Evolutionary conservation across 805 yeast genomes (phyloP).

Genomic region (Geotrichum ghanense): DNA sequence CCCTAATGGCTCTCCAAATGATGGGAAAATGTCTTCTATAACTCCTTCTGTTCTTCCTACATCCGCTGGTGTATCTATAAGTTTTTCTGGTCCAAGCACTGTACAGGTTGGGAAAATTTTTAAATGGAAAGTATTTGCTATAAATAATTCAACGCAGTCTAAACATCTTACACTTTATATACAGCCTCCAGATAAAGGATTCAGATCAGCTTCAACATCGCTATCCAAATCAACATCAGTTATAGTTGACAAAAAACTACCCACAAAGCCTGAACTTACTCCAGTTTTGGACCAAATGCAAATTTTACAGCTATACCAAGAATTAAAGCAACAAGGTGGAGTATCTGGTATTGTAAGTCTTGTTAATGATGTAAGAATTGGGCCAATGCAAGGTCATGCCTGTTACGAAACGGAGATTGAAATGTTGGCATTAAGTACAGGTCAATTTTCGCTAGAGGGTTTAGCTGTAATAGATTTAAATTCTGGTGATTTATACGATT

Average conservation of each 20-base stretch:
- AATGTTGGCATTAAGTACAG: constrained; percentile 51
- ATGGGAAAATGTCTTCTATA: too few relatives aligned
- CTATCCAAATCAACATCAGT: not conserved
- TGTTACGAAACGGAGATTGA: constrained; percentile 54
- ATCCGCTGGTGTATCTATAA: constrained; percentile 32
- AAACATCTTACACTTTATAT: constrained; percentile 42
- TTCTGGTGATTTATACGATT: constrained; percentile 58
- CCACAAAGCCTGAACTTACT: not conserved
- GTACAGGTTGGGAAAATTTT: constrained; percentile 49
- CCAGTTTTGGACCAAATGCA: not conserved
- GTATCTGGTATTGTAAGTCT: constrained; percentile 51
- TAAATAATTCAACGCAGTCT: constrained; percentile 43
- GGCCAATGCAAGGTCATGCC: constrained; percentile 47
- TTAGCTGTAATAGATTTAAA: constrained; percentile 50
- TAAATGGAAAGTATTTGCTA: constrained; percentile 54
- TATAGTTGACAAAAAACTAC: not conserved
- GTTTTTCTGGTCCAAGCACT: constrained; percentile 51
- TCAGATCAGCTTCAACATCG: not conserved
- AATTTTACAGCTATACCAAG: not conserved
- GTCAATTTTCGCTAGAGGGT: constrained; percentile 53
- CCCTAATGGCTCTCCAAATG: not conserved
- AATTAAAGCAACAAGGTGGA: constrained; percentile 24
- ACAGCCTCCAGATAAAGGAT: constrained; percentile 22
- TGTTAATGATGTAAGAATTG: constrained; percentile 54
- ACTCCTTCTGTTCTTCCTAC: too few relatives aligned